Conservation (phyloP, 345 rosid genomes). For the Iberis pinnata region DNA sequence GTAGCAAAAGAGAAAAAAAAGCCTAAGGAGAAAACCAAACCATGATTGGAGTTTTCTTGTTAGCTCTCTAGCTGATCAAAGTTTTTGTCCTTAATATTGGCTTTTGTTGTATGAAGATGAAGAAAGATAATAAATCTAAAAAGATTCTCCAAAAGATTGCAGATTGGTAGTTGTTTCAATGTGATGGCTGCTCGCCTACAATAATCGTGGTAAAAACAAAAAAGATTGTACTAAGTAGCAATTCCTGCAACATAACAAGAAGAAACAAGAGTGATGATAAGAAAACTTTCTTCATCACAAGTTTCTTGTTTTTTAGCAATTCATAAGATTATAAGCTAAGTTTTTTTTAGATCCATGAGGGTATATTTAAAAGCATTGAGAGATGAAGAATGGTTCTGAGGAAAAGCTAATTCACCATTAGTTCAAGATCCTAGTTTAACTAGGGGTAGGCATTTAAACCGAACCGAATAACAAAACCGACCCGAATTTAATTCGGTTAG, state of each 20-base stretch:
- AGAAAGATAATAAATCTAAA: constrained; percentile 22
- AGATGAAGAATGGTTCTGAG: too few relatives aligned
- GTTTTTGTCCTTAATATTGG: constrained; percentile 22
- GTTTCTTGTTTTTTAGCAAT: constrained; percentile 7
- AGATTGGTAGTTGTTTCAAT: constrained; percentile 19
- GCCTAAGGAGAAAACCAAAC: constrained; percentile 33
- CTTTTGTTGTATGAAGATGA: constrained; percentile 27
- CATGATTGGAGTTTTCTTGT: constrained; percentile 31
- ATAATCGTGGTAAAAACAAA: background rate
- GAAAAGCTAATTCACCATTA: constrained; percentile 2
- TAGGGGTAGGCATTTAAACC: too few relatives aligned
- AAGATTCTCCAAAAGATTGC: constrained; percentile 6
- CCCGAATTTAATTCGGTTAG: too few relatives aligned
- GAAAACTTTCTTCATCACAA: constrained; percentile 16
- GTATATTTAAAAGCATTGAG: constrained; percentile 16
- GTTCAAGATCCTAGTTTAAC: constrained; percentile 1
- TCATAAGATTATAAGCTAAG: background rate
- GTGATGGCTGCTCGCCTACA: constrained; percentile 33
- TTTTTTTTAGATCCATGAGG: constrained; percentile 13
- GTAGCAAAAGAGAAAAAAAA: constrained; percentile 2
- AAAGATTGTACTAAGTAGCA: background rate
- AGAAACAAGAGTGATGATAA: background rate
- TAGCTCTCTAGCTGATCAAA: constrained; percentile 27
- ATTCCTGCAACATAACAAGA: constrained; percentile 13
- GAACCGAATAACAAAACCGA: too few relatives aligned